Evolutionary conservation across 257 asterid genomes (phyloP).

Genomic region (Gentiana macrophylla): DNA sequence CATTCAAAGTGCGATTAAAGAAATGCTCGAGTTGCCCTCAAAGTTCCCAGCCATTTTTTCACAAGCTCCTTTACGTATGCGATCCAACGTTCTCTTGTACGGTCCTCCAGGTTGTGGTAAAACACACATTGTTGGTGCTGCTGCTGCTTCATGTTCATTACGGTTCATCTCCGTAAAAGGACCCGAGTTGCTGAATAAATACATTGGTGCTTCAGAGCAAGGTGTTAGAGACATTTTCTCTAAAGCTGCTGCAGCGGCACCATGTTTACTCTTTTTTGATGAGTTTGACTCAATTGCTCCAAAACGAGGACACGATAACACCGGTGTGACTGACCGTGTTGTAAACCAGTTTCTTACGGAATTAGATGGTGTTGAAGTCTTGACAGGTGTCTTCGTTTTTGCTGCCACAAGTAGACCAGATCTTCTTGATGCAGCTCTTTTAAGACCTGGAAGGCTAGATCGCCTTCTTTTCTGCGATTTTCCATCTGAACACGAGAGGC

Average conservation of each 20-base stretch:
- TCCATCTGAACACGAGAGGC: conserved; percentile 69
- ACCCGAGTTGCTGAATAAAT: conserved; percentile 91
- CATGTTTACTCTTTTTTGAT: conserved; percentile 87
- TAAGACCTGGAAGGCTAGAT: conserved; percentile 95
- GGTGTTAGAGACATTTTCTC: conserved; percentile 95
- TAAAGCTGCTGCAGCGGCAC: conserved; percentile 96
- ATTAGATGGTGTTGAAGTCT: conserved; percentile 95
- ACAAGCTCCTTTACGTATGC: conserved; percentile 86
- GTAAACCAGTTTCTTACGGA: conserved; percentile 95
- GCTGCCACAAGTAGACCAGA: conserved; percentile 99
- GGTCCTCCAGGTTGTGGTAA: conserved; percentile 99
- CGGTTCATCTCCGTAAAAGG: conserved; percentile 97
- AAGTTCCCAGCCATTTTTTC: conserved; percentile 73
- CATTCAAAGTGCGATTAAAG: conserved; percentile 66
- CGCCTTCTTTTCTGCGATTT: conserved; percentile 93
- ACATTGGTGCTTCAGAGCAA: conserved; percentile 99
- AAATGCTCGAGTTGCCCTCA: conserved; percentile 97
- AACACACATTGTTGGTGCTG: conserved; percentile 96
- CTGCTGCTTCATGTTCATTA: conserved; percentile 94
- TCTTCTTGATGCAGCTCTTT: conserved; percentile 98
- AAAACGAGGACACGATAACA: conserved; percentile 92
- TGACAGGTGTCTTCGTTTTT: conserved; percentile 95
- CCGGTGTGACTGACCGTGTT: conserved; percentile 97
- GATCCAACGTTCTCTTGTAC: conserved; percentile 90
- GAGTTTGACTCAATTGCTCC: conserved; percentile 98